A percentile compares a stretch with the other conserved stretches of the same genome.
Evolutionary conservation across 2,329 filamentous ascomycete genomes (phyloP).

Genomic region (Aspergillus jensenii): DNA sequence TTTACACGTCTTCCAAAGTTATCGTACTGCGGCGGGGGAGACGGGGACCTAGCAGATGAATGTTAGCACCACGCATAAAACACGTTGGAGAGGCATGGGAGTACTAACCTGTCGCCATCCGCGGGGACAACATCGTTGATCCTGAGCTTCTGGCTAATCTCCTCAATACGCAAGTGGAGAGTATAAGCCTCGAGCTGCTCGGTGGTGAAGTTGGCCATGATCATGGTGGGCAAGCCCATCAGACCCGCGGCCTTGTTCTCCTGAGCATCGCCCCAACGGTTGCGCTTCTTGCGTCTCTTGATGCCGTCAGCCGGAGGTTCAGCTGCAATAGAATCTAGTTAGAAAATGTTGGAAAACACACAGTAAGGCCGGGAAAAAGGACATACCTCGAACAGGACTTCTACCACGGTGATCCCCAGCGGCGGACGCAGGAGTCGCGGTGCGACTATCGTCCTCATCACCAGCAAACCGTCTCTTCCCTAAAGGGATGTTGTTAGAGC

Average conservation of each 20-base stretch:
- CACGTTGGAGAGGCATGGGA: slow-evolving; percentile 6
- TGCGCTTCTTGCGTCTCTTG: slow-evolving; percentile 94
- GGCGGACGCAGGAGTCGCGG: slow-evolving; percentile 48
- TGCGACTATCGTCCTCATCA: slow-evolving; percentile 49
- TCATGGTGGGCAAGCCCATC: slow-evolving; percentile 95
- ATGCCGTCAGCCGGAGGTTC: slow-evolving; percentile 68
- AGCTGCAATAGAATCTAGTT: slow-evolving; percentile 28
- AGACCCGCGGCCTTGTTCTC: slow-evolving; percentile 98
- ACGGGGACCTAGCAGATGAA: slow-evolving; percentile 71
- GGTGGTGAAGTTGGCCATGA: slow-evolving; percentile 95
- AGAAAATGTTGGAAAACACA: slow-evolving; percentile 12
- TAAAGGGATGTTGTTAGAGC: slow-evolving; percentile 96
- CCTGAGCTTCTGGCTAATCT: slow-evolving; percentile 98
- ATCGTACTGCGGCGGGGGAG: slow-evolving; percentile 94
- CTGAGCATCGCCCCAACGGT: slow-evolving; percentile 94
- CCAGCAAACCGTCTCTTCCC: slow-evolving; percentile 80
- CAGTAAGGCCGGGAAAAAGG: neutral
- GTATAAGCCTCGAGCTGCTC: slow-evolving; percentile 98
- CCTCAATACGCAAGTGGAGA: slow-evolving; percentile 93
- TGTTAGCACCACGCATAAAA: slow-evolving; percentile 18
- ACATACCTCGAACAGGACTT: slow-evolving; percentile 78
- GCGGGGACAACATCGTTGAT: slow-evolving; percentile 98
- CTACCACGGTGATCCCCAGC: slow-evolving; percentile 77
- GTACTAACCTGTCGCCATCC: slow-evolving; percentile 83
- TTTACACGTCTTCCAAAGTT: slow-evolving; percentile 99